A percentile compares a stretch with the other conserved stretches of the same genome.
These are phyloP conservation scores for Rhizopogon salebrosus DNA, from an alignment of 768 basidiomycete species.

Conservation along the genomic window DNA sequence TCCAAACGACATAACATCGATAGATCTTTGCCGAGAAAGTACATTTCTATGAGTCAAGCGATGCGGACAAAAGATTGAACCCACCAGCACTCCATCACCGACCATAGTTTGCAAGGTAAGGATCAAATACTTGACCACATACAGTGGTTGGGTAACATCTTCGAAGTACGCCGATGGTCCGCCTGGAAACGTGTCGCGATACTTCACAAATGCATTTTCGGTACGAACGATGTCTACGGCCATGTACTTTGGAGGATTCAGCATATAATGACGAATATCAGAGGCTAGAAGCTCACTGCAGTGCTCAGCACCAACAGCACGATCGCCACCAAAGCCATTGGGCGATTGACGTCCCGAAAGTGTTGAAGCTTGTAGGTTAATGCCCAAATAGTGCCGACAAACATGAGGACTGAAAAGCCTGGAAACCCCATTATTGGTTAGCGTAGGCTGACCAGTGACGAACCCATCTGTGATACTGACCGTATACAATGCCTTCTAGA, in stretches of 20 bases:
- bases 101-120: slow-evolving; percentile 8
- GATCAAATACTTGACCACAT: slow-evolving; percentile 19
- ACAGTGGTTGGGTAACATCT: too few relatives aligned
- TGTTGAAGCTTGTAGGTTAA: slow-evolving; percentile 5
- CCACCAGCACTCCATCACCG: slow-evolving; percentile 3
- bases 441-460: too few relatives aligned
- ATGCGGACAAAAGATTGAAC: not conserved
- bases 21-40: slow-evolving; percentile 9
- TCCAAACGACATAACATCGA: slow-evolving; percentile 11
- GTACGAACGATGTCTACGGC: slow-evolving; percentile 10
- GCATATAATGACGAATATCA: not conserved
- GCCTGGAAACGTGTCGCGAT: slow-evolving; percentile 15
- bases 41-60: not conserved
- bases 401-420: too few relatives aligned
- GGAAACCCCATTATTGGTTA: too few relatives aligned
- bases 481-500: too few relatives aligned
- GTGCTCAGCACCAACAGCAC: slow-evolving; percentile 17
- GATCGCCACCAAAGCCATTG: slow-evolving; percentile 11
- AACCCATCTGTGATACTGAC: too few relatives aligned
- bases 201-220: slow-evolving; percentile 13
- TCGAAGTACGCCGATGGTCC: slow-evolving; percentile 18
- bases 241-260: slow-evolving; percentile 4
- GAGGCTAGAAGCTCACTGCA: slow-evolving; percentile 5
- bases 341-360: slow-evolving; percentile 2
- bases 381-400: slow-evolving; percentile 11